Conservation (phyloP, 1,284 basidiomycete genomes). For the Cryptococcus amylolentus region DNA sequence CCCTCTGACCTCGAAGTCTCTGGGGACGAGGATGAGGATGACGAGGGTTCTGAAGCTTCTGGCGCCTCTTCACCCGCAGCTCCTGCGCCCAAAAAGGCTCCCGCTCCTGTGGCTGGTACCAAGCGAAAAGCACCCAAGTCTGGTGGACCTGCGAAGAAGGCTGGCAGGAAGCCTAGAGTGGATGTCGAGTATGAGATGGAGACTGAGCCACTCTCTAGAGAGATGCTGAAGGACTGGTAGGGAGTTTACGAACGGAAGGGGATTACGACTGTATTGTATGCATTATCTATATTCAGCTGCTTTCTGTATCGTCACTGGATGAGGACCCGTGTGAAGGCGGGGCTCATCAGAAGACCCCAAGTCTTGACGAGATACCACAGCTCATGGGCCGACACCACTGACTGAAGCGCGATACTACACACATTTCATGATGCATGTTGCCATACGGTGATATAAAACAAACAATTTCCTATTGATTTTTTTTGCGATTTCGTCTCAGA, state of each 20-base stretch:
- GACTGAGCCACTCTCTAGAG: slow-evolving; percentile 62
- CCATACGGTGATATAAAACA: not conserved
- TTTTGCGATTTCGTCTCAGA: not conserved
- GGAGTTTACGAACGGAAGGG: not conserved
- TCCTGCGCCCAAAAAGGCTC: slow-evolving; percentile 8
- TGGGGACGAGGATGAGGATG: slow-evolving; percentile 51
- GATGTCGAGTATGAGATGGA: slow-evolving; percentile 96
- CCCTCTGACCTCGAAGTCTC: slow-evolving; percentile 46
- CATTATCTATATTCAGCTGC: not conserved
- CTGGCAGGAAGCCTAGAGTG: slow-evolving; percentile 64
- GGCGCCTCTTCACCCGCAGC: slow-evolving; percentile 45
- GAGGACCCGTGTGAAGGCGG: no score
- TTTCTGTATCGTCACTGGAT: not conserved
- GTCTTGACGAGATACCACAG: no score
- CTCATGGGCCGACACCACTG: not conserved
- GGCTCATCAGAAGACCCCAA: no score
- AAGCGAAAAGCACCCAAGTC: slow-evolving; percentile 54
- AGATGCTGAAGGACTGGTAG: slow-evolving; percentile 53
- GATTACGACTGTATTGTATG: slow-evolving; percentile 6
- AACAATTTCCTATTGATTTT: not conserved
- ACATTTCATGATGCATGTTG: not conserved
- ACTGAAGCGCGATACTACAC: not conserved
- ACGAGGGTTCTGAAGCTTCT: slow-evolving; percentile 36
- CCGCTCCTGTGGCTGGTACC: slow-evolving; percentile 27
- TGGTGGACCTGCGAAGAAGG: slow-evolving; percentile 51